Conservation (phyloP, 768 basidiomycete species). For the Rhizopogon vinicolor region DNA sequence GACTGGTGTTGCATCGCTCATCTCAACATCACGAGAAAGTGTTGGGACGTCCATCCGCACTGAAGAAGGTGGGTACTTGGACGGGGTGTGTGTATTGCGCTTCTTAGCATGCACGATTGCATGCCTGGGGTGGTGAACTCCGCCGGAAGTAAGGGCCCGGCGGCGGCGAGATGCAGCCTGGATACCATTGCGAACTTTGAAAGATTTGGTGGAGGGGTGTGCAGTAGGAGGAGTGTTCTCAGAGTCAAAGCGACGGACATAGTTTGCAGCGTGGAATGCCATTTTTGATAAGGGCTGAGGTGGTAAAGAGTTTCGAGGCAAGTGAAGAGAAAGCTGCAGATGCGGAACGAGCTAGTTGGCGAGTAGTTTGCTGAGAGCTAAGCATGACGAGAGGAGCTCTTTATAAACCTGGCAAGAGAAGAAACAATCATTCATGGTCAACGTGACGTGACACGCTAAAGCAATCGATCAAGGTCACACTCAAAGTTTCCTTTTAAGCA, state of each 20-base stretch:
- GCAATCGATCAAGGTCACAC: constrained; percentile 19
- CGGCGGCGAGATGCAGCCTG: constrained; percentile 32
- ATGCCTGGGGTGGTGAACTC: constrained; percentile 26
- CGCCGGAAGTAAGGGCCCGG: constrained; percentile 30
- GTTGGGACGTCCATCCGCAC: constrained; percentile 27
- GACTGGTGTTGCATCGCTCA: constrained; percentile 5
- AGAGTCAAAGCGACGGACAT: constrained; percentile 17
- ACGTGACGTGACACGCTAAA: constrained; percentile 28
- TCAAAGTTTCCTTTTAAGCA: constrained; percentile 17
- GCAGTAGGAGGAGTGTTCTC: constrained; percentile 31
- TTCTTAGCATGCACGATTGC: constrained; percentile 36
- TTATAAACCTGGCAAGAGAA: constrained; percentile 19
- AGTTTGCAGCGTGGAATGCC: constrained; percentile 20
- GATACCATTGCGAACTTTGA: constrained; percentile 23
- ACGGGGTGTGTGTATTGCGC: constrained; percentile 19
- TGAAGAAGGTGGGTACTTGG: constrained; percentile 10
- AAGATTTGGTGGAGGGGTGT: constrained; percentile 3
- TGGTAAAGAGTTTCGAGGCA: background rate
- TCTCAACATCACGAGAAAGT: constrained; percentile 1
- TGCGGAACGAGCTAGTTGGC: constrained; percentile 1
- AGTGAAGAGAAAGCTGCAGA: background rate
- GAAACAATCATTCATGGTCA: constrained; percentile 7
- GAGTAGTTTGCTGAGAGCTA: background rate
- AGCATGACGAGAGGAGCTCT: constrained; percentile 6
- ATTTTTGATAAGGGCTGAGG: constrained; percentile 16